Percentiles rank a stretch among this genome's conserved stretches.
Evolutionary conservation across 768 basidiomycete species (phyloP).

Genomic region (Agaricus bisporus): DNA sequence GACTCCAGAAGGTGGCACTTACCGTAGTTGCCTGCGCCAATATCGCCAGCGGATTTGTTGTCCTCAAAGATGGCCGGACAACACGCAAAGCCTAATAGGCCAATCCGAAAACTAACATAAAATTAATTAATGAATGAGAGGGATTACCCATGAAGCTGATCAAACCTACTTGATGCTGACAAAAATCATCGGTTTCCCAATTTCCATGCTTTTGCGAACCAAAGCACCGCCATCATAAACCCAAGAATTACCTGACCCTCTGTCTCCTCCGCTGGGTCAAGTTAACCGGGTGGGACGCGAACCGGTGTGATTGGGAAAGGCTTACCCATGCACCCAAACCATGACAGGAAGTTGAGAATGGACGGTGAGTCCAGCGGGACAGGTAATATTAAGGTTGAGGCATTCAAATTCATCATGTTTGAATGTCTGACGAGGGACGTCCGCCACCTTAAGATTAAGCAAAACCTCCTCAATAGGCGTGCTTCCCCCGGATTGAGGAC

Average conservation of each 20-base stretch:
- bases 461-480: conserved; percentile 53
- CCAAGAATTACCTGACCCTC: conserved; percentile 74
- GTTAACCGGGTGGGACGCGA: conserved; percentile 7
- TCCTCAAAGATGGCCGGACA: conserved; percentile 60
- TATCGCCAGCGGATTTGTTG: conserved; percentile 56
- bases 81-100: conserved; percentile 73
- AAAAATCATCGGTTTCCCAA: conserved; percentile 61
- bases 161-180: conserved; percentile 68
- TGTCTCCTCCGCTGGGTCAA: conserved; percentile 54
- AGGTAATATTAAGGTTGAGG: conserved; percentile 76
- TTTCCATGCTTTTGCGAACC: conserved; percentile 58
- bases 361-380: conserved; percentile 49
- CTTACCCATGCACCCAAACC: conserved; percentile 82
- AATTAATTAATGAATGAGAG: background rate
- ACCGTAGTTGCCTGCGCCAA: conserved; percentile 79
- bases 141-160: background rate
- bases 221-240: conserved; percentile 69
- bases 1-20: conserved; percentile 15
- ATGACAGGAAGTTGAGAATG: conserved; percentile 65
- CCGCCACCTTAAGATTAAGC: conserved; percentile 49
- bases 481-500: conserved; percentile 50
- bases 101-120: conserved; percentile 59
- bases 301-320: conserved; percentile 14
- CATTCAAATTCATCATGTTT: conserved; percentile 75
- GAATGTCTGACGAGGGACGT: conserved; percentile 47